Evolutionary conservation across 2,329 filamentous ascomycete genomes (phyloP), one percentile per base, ranked within the genome.

Genomic region (Zymoseptoria pseudotritici): DNA sequence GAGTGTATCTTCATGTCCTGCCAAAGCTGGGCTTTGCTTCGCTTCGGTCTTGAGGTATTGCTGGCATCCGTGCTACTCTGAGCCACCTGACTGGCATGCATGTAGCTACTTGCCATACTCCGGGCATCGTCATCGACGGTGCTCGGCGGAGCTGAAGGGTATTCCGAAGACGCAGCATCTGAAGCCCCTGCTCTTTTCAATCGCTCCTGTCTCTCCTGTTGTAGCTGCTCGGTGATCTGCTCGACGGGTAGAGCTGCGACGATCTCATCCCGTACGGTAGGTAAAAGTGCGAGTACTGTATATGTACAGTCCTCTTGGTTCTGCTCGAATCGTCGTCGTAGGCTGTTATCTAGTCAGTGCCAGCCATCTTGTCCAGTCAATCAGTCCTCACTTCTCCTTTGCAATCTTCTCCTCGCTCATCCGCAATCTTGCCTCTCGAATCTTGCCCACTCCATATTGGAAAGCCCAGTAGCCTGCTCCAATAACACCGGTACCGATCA

Each of bases 271-370:
- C 92, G 92, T 6, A 91, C 90, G 36, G 93, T 96, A 4, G 94
- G 94, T 9, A 99, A 83, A 58, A 99, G 85, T 29, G 93, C 94
- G n/a, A 97, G 86, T 52, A 97, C 91, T 46, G 94, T 99, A 74
- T 95, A 97, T 54, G 93, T 97, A 77, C 94, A 99, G 76, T 99
- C 94, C 73, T 96, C 93, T 74, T 99, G 94, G 75, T 99, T 99
- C 77, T 99, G 94, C 75, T 97, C 91, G 77, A 99, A 99, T 71
- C 94, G 89, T 61, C 94, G 89, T 56, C 92, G 91, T 63, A 99
- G 84, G 76, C 93, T 97, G 69, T 54, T 10, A 26, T 57, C 26
- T 53, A 17, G 17, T 54, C 50, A 52, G 20, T 55, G 13, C 50
- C 42, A 54, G 13, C 42, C 20, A 19, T 52, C 17, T 17, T 42